These are phyloP conservation scores for Plasmodium gallinaceum DNA, from an alignment of 169 alveolate species.

Conservation along the genomic window DNA sequence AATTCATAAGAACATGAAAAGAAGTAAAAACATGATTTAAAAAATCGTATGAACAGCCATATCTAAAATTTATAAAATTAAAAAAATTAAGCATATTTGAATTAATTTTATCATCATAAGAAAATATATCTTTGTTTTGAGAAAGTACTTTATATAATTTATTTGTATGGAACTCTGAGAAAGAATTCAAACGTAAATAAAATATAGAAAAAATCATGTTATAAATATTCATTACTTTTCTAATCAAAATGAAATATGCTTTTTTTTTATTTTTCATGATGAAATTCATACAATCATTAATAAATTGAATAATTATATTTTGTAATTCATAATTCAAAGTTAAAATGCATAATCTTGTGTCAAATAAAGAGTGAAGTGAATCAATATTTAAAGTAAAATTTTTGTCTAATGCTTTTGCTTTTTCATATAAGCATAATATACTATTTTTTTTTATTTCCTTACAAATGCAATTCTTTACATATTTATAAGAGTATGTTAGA, in stretches of 20 bases:
- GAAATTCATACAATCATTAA: conserved; percentile 20
- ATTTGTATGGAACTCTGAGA: conserved; percentile 49
- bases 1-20: conserved; percentile 47
- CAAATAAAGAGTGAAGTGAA: conserved; percentile 65
- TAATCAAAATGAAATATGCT: conserved; percentile 20
- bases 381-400: conserved; percentile 50
- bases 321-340: conserved; percentile 45
- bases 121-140: conserved; percentile 10
- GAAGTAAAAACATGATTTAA: conserved; percentile 54
- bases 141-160: conserved; percentile 19
- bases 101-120: conserved; percentile 27
- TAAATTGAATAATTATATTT: conserved; percentile 48
- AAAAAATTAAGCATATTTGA: conserved; percentile 25
- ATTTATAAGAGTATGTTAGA: conserved; percentile 24
- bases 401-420: conserved; percentile 47
- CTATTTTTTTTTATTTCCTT: conserved; percentile 43
- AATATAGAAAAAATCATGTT: conserved; percentile 55
- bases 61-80: conserved; percentile 59
- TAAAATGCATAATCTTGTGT: conserved; percentile 41
- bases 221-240: conserved; percentile 51
- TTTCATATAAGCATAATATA: conserved; percentile 35
- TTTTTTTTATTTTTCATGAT: neutral
- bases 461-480: conserved; percentile 61
- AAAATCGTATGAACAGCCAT: conserved; percentile 68
- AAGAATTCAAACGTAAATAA: conserved; percentile 58